Conservation (phyloP, 2,329 filamentous ascomycete species). For the Mollisiaceae sp. region DNA sequence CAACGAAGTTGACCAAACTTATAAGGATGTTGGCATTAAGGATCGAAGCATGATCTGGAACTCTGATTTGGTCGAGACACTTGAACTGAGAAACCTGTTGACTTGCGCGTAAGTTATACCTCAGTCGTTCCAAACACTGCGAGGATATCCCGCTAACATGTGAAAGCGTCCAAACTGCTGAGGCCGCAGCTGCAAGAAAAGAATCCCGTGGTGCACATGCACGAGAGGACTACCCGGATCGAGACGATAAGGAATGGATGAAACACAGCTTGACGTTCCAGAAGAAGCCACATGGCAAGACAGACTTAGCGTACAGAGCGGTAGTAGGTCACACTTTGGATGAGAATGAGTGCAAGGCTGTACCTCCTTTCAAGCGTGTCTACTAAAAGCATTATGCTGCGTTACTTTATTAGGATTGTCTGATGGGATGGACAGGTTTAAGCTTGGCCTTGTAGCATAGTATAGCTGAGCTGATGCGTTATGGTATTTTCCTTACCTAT, state of each 20-base stretch:
- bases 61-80: conserved; percentile 93
- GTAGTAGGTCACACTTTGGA: conserved; percentile 87
- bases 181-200: conserved; percentile 89
- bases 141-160: conserved; percentile 23
- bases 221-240: conserved; percentile 93
- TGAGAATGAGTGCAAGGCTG: conserved; percentile 93
- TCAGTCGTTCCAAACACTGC: too few species aligned
- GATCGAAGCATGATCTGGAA: conserved; percentile 99
- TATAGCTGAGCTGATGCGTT: conserved; percentile 16
- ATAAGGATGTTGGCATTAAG: conserved; percentile 88
- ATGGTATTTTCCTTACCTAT: conserved; percentile 5
- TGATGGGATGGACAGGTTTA: conserved; percentile 19
- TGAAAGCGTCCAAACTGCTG: conserved; percentile 82
- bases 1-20: conserved; percentile 79
- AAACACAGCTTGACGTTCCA: conserved; percentile 98
- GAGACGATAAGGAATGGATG: conserved; percentile 98
- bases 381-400: conserved; percentile 60
- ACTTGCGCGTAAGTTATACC: conserved; percentile 66
- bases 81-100: conserved; percentile 92
- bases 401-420: conserved; percentile 15
- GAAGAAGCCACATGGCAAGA: conserved; percentile 85
- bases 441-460: conserved; percentile 28
- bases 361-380: conserved; percentile 95
- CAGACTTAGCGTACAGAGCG: conserved; percentile 83
- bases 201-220: conserved; percentile 97